Conservation (phyloP, 805 yeast genomes). For the Lachancea kluyveri region DNA sequence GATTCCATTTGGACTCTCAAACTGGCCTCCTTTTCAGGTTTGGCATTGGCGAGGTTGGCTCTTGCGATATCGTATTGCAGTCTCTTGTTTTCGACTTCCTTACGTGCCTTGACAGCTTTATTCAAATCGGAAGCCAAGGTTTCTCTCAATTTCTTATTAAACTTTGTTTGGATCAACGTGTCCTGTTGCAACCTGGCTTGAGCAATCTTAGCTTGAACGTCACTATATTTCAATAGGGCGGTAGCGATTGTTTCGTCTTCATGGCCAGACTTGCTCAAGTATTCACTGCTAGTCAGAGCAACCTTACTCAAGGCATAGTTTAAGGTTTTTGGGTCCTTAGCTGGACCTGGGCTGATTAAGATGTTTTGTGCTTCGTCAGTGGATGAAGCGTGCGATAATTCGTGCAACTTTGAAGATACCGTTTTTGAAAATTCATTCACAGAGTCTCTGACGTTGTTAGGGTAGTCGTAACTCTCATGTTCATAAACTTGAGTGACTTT, state of each 20-base stretch:
- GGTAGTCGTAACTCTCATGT: constrained; percentile 78
- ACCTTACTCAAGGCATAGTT: constrained; percentile 79
- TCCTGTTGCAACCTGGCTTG: constrained; percentile 82
- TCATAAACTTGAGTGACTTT: constrained; percentile 54
- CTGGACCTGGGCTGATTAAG: constrained; percentile 42
- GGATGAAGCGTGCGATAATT: constrained; percentile 62
- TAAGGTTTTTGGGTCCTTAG: constrained; percentile 63
- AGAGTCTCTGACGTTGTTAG: constrained; percentile 67
- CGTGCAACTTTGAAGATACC: constrained; percentile 56
- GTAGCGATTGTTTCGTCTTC: constrained; percentile 49
- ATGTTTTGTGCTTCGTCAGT: constrained; percentile 83
- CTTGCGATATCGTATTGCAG: constrained; percentile 76
- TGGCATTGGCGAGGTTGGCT: constrained; percentile 42
- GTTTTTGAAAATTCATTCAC: constrained; percentile 64
- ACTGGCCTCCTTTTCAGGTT: constrained; percentile 64
- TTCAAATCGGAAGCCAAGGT: constrained; percentile 55
- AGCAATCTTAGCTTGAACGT: constrained; percentile 68
- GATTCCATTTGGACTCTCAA: constrained; percentile 73
- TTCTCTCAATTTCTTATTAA: constrained; percentile 59
- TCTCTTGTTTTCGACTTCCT: constrained; percentile 70
- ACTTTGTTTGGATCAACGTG: constrained; percentile 58
- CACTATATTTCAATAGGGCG: constrained; percentile 61
- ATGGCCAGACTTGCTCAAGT: constrained; percentile 29
- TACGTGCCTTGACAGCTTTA: constrained; percentile 63
- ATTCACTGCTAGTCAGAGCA: constrained; percentile 41